Percentiles rank a stretch among this genome's conserved stretches.
Evolutionary conservation across 2,329 filamentous ascomycete species (phyloP).

Genomic region (Scedosporium boydii): DNA sequence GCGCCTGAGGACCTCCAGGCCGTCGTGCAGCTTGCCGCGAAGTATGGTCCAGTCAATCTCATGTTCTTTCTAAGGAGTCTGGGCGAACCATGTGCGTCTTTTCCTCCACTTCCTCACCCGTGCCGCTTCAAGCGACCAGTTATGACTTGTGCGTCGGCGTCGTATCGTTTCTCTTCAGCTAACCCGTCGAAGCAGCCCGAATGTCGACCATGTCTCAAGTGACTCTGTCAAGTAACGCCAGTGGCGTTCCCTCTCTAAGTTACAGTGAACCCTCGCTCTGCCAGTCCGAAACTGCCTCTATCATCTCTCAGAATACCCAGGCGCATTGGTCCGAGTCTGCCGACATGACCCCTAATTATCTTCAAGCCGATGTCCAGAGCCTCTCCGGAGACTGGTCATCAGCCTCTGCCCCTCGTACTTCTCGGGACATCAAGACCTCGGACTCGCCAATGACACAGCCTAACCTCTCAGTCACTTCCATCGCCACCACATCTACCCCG

Average conservation of each 20-base stretch:
- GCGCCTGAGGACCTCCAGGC: slow-evolving; percentile 9
- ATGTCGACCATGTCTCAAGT: slow-evolving; percentile 29
- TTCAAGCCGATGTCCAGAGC: slow-evolving; percentile 19
- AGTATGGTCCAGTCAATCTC: slow-evolving; percentile 12
- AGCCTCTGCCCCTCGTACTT: slow-evolving; percentile 3
- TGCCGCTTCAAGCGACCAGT: too few species aligned
- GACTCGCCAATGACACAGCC: slow-evolving; percentile 8
- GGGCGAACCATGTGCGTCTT: slow-evolving; percentile 7
- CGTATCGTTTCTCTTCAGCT: not conserved
- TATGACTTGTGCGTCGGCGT: not conserved
- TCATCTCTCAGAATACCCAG: slow-evolving; percentile 21
- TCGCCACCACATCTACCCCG: slow-evolving; percentile 1
- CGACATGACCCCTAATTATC: slow-evolving; percentile 21
- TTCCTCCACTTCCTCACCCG: not conserved
- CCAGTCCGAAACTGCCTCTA: slow-evolving; percentile 28
- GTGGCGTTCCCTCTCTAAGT: slow-evolving; percentile 26
- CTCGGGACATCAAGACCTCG: slow-evolving; percentile 7
- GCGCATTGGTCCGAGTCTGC: slow-evolving; percentile 26
- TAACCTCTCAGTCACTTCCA: slow-evolving; percentile 11
- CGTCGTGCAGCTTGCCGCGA: slow-evolving; percentile 8
- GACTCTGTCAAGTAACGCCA: slow-evolving; percentile 28
- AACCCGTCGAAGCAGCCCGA: slow-evolving; percentile 19
- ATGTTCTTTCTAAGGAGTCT: slow-evolving; percentile 12
- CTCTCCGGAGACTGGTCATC: slow-evolving; percentile 8
- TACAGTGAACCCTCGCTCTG: slow-evolving; percentile 31